Evolutionary conservation across 139 green algal genomes (phyloP), one percentile per base, ranked within the genome.

Genomic region (Auxenochlorella protothecoides): DNA sequence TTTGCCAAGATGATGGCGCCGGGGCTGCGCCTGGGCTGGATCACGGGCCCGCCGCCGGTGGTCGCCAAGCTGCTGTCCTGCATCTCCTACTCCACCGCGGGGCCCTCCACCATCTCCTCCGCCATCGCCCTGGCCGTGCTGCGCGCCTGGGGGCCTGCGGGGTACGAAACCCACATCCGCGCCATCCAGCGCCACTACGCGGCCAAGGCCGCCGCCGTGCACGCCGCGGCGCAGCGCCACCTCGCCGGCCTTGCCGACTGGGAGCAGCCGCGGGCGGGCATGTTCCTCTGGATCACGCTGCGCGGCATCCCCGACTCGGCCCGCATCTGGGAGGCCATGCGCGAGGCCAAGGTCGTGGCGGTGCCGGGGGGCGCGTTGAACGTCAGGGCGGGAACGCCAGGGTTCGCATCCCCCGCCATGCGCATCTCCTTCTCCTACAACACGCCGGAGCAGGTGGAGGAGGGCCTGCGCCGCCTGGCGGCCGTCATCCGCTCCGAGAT

Each of bases 1-100:
- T 89, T 96, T 66, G 74, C 85, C 44, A 96, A 96, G 69, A 80
- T 80, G 44, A 51, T 87, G 74, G 52, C 61, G 4, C 88, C 88
- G 3, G 88, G 83, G 5, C 80, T 87, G 76, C 80, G 89, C 54
- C 79, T 92, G 67, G 87, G 87, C 51, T 94, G 89, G 89, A 73
- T 88, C 8, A 85, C 86, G 0, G 87, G 76, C 13, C 69, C 79
- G 0, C 74, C 77, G 0, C 6, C 61, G 3, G 66, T 91, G 55
- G 65, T 83, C 6, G 55, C 66, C n/a, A 87, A 87, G 69, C 64
- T 91, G 14, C 68, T 75, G 53, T 72, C 78, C 51, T 70, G 66
- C 59, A 67, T 82, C 7, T 64, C 76, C 53, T 74, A 63, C 68
- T 12, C 73, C 60, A 83, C 69, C n/a, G 64, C 88, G 27, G 85